Evolutionary conservation across 768 basidiomycete species (phyloP), one percentile per base, ranked within the genome.

Genomic region (Phlebiopsis gigantea): DNA sequence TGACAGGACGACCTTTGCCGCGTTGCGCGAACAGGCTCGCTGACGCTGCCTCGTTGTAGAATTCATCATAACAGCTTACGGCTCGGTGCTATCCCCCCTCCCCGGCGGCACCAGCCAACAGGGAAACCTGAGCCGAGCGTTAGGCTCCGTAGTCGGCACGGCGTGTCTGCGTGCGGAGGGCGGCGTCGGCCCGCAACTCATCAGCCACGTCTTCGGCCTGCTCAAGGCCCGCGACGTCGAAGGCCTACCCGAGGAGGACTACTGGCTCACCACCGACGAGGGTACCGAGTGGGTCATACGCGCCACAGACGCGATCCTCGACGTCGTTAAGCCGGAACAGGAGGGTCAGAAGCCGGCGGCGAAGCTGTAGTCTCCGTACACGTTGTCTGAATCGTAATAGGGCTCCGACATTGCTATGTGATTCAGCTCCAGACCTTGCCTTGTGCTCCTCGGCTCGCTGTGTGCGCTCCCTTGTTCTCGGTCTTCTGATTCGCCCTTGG

Each of bases 231-330:
- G 87, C 55, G 66, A 79, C 47, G 75, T 76, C 46, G 78, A 80
- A 52, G 77, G 79, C 31, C 75, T 82, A 61, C 84, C 73, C 62
- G 79, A 80, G 63, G 89, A 88, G 70, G 90, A 92, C 68, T 76
- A 72, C 57, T 95, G 87, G 86, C 79, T 95, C 41, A 77, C 88
- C 22, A 88, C 80, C 58, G 92, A 93, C 67, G 88, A 93, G 69
- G 93, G 93, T 30, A 81, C 88, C 19, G 88, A 88, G 72, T 95
- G 93, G 93, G 85, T 94, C 50, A 75, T 94, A 65, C 84, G 86
- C 65, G 87, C 82, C 47, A 83, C 92, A 53, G 93, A 95, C 74
- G 77, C 84, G 64, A 81, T 93, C 71, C 76, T 87, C 61, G 88
- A 90, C 70, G 84, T 84, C 57, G 82, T 90, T 63, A 78, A 76